Evolutionary conservation across 108 stramenopile species (phyloP).

Genomic region (Schizochytrium sp.): DNA sequence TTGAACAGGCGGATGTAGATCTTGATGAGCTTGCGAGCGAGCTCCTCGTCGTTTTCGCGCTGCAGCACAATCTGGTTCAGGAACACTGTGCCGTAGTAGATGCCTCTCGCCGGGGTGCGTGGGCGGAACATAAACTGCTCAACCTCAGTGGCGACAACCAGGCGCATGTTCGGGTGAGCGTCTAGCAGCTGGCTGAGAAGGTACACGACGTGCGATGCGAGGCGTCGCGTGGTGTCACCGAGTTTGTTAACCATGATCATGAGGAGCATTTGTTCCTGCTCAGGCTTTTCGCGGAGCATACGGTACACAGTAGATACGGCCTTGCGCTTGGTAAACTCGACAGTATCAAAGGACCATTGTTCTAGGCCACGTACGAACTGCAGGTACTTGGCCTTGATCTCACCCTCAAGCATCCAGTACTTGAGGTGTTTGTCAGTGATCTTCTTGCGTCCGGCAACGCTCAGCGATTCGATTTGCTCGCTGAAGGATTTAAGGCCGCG

Average conservation of each 20-base stretch:
- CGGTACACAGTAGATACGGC: neutral
- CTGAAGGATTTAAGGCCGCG: slow-evolving; percentile 55
- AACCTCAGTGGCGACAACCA: slow-evolving; percentile 41
- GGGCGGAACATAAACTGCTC: slow-evolving; percentile 59
- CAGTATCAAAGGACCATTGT: slow-evolving; percentile 52
- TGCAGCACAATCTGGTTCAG: slow-evolving; percentile 27
- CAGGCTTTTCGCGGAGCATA: slow-evolving; percentile 26
- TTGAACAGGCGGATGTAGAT: slow-evolving; percentile 61
- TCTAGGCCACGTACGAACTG: slow-evolving; percentile 28
- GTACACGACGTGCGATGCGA: slow-evolving; percentile 50
- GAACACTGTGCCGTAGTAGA: slow-evolving; percentile 51
- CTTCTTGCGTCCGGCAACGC: neutral
- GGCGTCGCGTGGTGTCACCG: slow-evolving; percentile 1
- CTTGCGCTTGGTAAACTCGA: slow-evolving; percentile 36
- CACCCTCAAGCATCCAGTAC: slow-evolving; percentile 52
- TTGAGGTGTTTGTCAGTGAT: slow-evolving; percentile 41
- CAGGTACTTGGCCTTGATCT: slow-evolving; percentile 41
- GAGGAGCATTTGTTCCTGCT: slow-evolving; percentile 60
- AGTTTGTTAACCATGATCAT: slow-evolving; percentile 55
- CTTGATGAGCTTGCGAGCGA: slow-evolving; percentile 30
- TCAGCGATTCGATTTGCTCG: neutral
- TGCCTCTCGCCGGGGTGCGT: neutral
- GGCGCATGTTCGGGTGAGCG: slow-evolving; percentile 44
- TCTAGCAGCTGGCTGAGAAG: slow-evolving; percentile 23
- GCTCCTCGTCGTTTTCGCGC: slow-evolving; percentile 44